Evolutionary conservation across 768 basidiomycete species (phyloP).

Genomic region (Tephrocybe rancida): DNA sequence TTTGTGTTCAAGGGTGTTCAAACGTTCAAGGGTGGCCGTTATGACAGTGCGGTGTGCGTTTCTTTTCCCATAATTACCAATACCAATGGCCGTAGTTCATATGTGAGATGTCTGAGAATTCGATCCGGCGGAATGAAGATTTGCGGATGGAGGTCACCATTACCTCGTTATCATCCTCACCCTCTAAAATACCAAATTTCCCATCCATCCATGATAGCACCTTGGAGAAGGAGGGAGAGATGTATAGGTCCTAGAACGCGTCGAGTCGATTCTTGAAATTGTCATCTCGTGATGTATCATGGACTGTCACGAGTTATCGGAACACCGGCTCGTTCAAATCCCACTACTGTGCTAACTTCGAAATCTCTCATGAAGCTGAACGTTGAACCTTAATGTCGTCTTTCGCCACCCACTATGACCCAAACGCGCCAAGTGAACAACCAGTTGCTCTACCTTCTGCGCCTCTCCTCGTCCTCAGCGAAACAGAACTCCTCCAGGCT

Average conservation of each 20-base stretch:
- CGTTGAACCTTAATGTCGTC: slow-evolving; percentile 6
- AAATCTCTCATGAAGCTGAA: too few relatives aligned
- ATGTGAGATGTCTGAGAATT: not conserved
- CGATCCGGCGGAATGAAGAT: not conserved
- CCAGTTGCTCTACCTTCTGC: slow-evolving; percentile 44
- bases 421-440: slow-evolving; percentile 39
- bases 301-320: not conserved
- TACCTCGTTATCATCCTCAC: not conserved
- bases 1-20: too few relatives aligned
- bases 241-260: too few relatives aligned
- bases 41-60: not conserved
- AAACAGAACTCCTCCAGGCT: slow-evolving; percentile 41
- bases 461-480: slow-evolving; percentile 30
- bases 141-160: not conserved
- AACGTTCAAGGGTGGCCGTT: too few relatives aligned
- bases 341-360: too few relatives aligned
- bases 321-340: too few relatives aligned
- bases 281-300: not conserved
- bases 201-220: too few relatives aligned
- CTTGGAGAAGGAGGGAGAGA: too few relatives aligned
- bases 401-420: slow-evolving; percentile 36
- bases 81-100: not conserved
- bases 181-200: too few relatives aligned
- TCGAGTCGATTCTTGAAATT: too few relatives aligned
- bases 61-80: not conserved